Base-by-base conservation (phyloP, 768 basidiomycete species). In the Epithele typhae region DNA sequence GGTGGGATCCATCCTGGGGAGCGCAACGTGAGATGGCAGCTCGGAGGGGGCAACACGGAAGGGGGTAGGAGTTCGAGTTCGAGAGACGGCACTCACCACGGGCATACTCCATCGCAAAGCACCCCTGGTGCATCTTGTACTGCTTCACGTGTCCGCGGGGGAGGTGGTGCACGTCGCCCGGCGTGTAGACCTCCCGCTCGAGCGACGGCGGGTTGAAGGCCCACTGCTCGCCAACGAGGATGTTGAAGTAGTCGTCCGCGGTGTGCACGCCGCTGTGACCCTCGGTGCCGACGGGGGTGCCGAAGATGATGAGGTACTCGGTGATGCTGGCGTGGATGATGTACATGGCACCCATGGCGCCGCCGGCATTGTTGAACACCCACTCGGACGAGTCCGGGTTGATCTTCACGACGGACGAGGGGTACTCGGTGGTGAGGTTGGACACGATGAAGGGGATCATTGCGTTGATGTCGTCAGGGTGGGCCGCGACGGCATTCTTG, bases 291-390 rank as follows among this genome's bases (percentile, higher is more conserved):
- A 97, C 75, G 0, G 96, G 92, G 0, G 94, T 95, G 4, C 96
- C 94, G 54, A 96, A 96, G 56, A 97, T 85, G 64, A 92, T 92
- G 56, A 92, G 78, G 70, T 95, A 99, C 71, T 99, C 96, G 9
- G 95, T 97, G 58, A 99, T 84, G 68, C 82, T 87, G 15, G 95
- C 92, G 59, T 98, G 96, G 54, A 98, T 90, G 68, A 98, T 77
- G 65, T 93, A 96, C 95, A 99, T 97, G 25, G 85, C 85, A 35
- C 93, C 93, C 94, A 95, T 97, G 1, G 93, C 93, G 49, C 96
- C 96, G 10, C 94, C 96, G 0, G 95, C 94, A 58, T 97, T 98
- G 73, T 83, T 97, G 68, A 95, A 88, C 21, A 96, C 79, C 95
- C 95, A 97, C 59, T 97, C 93, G 30, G 72, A 71, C 18, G 76